Percentiles rank a stretch among this genome's conserved stretches.
Evolutionary conservation across 805 yeast genomes (phyloP).

Genomic region (Candida arabinofermentans): DNA sequence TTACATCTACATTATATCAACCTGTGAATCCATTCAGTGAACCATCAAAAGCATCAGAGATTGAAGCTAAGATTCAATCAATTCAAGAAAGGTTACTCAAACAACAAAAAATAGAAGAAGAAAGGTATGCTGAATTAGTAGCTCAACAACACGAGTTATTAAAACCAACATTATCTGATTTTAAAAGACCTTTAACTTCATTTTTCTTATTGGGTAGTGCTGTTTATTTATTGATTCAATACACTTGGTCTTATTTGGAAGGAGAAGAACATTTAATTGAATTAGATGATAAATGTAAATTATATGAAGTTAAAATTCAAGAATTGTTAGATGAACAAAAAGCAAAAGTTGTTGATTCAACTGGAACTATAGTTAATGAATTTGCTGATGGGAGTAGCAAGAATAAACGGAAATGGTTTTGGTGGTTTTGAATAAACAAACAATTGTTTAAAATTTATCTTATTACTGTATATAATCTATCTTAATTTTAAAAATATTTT

Average conservation of each 20-base stretch:
- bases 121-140: slow-evolving; percentile 13
- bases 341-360: not conserved
- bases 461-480: not conserved
- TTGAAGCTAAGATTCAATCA: slow-evolving; percentile 24
- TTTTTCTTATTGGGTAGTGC: slow-evolving; percentile 30
- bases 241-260: slow-evolving; percentile 30
- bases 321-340: slow-evolving; percentile 23
- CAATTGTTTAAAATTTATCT: no score
- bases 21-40: slow-evolving; percentile 28
- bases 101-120: slow-evolving; percentile 21
- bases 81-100: slow-evolving; percentile 21
- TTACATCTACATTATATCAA: slow-evolving; percentile 22
- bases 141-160: slow-evolving; percentile 16
- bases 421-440: not conserved
- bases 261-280: slow-evolving; percentile 25
- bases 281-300: slow-evolving; percentile 20
- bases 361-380: not conserved
- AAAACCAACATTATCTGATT: slow-evolving; percentile 30
- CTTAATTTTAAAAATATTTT: slow-evolving; percentile 5
- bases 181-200: slow-evolving; percentile 30
- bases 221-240: slow-evolving; percentile 30
- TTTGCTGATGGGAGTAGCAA: not conserved
- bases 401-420: not conserved
- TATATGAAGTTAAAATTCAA: slow-evolving; percentile 26
- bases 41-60: slow-evolving; percentile 28